Evolutionary conservation across 352 stramenopile genomes (phyloP).

Genomic region (Thalassiosira sp.): DNA sequence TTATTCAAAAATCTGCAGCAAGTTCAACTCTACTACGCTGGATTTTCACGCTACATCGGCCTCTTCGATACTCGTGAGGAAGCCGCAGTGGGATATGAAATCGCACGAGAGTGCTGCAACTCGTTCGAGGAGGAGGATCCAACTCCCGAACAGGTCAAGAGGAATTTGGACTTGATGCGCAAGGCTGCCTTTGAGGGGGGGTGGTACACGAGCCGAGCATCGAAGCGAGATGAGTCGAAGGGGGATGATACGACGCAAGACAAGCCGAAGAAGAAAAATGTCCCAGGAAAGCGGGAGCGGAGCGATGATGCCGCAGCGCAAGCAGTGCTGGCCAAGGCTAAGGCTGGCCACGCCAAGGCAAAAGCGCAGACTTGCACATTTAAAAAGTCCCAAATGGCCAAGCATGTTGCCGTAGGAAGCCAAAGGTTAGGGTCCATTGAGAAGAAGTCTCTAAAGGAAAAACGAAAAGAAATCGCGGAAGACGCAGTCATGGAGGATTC

Average conservation of each 20-base stretch:
- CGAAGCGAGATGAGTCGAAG: slow-evolving; percentile 11
- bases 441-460: neutral
- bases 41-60: slow-evolving; percentile 55
- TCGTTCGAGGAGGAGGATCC: slow-evolving; percentile 17
- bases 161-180: slow-evolving; percentile 28
- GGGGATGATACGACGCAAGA: slow-evolving; percentile 1
- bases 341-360: slow-evolving; percentile 20
- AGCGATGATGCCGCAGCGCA: slow-evolving; percentile 23
- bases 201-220: slow-evolving; percentile 2
- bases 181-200: slow-evolving; percentile 32
- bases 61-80: slow-evolving; percentile 46
- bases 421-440: neutral
- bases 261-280: slow-evolving; percentile 2
- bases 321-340: slow-evolving; percentile 17
- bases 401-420: neutral
- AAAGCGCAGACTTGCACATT: too few species aligned
- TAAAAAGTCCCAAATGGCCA: neutral
- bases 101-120: slow-evolving; percentile 27
- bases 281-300: neutral
- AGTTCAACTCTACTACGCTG: slow-evolving; percentile 60
- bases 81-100: slow-evolving; percentile 52
- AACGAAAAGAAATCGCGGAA: neutral
- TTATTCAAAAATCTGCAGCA: slow-evolving; percentile 27
- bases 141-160: slow-evolving; percentile 16
- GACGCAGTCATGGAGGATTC: slow-evolving; percentile 11